Evolutionary conservation across 2,329 filamentous ascomycete species (phyloP).

Genomic region (Claviceps sp.): DNA sequence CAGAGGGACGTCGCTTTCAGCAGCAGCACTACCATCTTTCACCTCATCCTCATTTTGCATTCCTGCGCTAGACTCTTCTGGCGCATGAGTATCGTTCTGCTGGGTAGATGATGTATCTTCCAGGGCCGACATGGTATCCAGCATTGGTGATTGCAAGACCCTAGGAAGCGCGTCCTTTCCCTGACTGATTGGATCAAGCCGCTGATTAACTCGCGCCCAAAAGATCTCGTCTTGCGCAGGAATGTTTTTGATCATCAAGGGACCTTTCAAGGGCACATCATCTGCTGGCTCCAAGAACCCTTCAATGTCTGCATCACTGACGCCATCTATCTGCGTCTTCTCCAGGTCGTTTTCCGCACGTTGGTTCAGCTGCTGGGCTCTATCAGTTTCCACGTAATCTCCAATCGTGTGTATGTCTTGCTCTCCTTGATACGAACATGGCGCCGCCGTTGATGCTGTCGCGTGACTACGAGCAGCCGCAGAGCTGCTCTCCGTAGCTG

Average conservation of each 20-base stretch:
- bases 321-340: neutral
- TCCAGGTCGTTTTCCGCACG: neutral
- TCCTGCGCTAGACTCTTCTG: slow-evolving; percentile 4
- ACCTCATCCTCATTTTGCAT: slow-evolving; percentile 13
- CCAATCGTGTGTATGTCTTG: neutral
- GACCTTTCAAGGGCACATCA: slow-evolving; percentile 36
- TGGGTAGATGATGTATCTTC: neutral
- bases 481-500: slow-evolving; percentile 23
- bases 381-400: neutral
- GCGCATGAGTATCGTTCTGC: slow-evolving; percentile 11
- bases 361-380: neutral
- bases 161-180: slow-evolving; percentile 34
- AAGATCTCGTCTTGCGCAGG: slow-evolving; percentile 44
- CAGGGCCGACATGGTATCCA: slow-evolving; percentile 1
- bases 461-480: slow-evolving; percentile 15
- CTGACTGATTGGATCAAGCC: slow-evolving; percentile 35
- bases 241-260: slow-evolving; percentile 41
- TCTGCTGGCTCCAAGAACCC: slow-evolving; percentile 25
- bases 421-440: neutral
- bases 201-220: slow-evolving; percentile 34
- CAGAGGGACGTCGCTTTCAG: slow-evolving; percentile 31
- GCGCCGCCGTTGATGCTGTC: slow-evolving; percentile 16
- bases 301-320: slow-evolving; percentile 9
- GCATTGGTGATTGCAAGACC: slow-evolving; percentile 16
- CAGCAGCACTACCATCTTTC: slow-evolving; percentile 13